Evolutionary conservation across 2,329 filamentous ascomycete species (phyloP).

Genomic region (Mycosphaerelloides madeirae): DNA sequence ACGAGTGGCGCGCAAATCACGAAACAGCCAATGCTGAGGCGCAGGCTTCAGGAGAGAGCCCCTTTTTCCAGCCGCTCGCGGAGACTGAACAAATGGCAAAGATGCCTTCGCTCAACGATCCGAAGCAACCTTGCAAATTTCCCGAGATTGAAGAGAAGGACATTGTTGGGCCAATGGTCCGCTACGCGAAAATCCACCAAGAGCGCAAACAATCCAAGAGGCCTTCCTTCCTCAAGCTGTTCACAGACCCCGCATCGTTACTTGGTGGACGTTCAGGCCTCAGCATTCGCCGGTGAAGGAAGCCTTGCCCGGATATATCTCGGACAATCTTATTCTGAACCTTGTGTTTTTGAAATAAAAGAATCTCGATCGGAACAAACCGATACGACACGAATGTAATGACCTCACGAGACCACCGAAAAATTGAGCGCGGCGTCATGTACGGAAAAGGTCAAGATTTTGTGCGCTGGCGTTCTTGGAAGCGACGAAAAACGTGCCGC

Average conservation of each 20-base stretch:
- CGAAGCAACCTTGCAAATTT: constrained; percentile 71
- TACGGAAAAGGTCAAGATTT: background rate
- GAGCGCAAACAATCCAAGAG: constrained; percentile 25
- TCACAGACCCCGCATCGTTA: constrained; percentile 30
- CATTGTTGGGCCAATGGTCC: constrained; percentile 87
- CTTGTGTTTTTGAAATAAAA: constrained; percentile 1
- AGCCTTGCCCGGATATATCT: constrained; percentile 1
- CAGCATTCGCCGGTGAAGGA: constrained; percentile 14
- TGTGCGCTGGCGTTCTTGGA: background rate
- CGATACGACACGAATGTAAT: background rate
- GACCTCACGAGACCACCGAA: constrained; percentile 6
- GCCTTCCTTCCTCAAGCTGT: constrained; percentile 31
- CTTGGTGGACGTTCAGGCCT: constrained; percentile 19
- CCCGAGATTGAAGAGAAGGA: constrained; percentile 83
- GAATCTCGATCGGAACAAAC: constrained; percentile 4
- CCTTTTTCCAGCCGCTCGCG: constrained; percentile 36
- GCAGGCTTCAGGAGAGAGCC: constrained; percentile 36
- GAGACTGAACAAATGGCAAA: constrained; percentile 55
- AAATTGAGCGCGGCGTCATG: constrained; percentile 6
- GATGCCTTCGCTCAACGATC: constrained; percentile 64
- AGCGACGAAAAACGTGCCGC: background rate
- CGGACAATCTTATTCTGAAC: background rate
- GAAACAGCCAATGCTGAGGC: constrained; percentile 50
- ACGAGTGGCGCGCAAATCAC: constrained; percentile 66
- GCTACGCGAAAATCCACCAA: constrained; percentile 33